Evolutionary conservation across 345 rosid species (phyloP).

Genomic region (Hypericum androsaemum): DNA sequence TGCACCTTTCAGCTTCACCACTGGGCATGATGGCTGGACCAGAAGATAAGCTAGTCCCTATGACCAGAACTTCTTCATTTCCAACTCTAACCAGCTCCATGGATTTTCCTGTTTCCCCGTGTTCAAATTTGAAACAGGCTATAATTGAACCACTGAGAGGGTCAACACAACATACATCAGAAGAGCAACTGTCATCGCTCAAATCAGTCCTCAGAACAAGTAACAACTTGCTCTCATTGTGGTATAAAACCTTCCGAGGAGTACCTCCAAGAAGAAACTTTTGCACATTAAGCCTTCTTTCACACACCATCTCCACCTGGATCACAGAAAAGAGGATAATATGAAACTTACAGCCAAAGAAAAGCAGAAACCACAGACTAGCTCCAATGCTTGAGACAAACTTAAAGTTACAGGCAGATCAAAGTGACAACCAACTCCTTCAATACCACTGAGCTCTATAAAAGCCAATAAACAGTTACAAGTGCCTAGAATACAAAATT

Average conservation of each 20-base stretch:
- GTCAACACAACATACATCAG: slow-evolving; percentile 87
- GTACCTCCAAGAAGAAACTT: slow-evolving; percentile 95
- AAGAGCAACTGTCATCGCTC: slow-evolving; percentile 40
- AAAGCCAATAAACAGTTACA: too few relatives aligned
- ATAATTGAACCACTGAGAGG: slow-evolving; percentile 68
- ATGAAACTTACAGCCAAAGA: slow-evolving; percentile 12
- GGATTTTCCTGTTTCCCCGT: slow-evolving; percentile 81
- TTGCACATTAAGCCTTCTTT: slow-evolving; percentile 81
- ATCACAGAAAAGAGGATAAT: slow-evolving; percentile 16
- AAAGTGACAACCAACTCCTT: too few relatives aligned
- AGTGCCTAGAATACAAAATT: not conserved
- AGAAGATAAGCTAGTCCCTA: slow-evolving; percentile 80
- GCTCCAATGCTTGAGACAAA: not conserved
- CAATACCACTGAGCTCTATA: too few relatives aligned
- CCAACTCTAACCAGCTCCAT: slow-evolving; percentile 86
- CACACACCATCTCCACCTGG: slow-evolving; percentile 93
- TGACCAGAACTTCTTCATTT: slow-evolving; percentile 71
- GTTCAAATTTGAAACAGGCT: slow-evolving; percentile 62
- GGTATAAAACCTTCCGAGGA: slow-evolving; percentile 84
- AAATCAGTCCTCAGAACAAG: slow-evolving; percentile 91
- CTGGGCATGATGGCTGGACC: slow-evolving; percentile 95
- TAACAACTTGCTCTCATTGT: slow-evolving; percentile 71
- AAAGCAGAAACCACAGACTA: slow-evolving; percentile 1
- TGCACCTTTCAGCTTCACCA: slow-evolving; percentile 97
- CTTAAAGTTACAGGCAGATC: too few relatives aligned